A percentile compares a stretch with the other conserved stretches of the same genome.
Evolutionary conservation across 768 basidiomycete species (phyloP).

Genomic region (Mycena maculata): DNA sequence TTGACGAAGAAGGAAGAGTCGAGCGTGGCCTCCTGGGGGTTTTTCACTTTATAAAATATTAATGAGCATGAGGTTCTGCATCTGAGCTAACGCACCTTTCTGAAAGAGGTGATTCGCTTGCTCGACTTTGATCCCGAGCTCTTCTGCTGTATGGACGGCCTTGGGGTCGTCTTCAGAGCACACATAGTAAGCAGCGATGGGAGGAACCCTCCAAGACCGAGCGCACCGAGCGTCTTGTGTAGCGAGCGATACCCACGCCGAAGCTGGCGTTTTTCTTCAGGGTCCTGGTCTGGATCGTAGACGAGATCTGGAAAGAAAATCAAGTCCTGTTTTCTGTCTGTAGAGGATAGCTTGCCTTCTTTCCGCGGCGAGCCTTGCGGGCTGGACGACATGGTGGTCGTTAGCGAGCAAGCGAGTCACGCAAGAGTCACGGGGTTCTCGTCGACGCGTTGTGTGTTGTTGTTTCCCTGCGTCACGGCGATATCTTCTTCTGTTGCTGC

Average conservation of each 20-base stretch:
- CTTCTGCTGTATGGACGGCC: slow-evolving; percentile 60
- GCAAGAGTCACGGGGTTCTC: background rate
- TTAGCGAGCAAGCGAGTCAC: background rate
- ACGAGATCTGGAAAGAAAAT: background rate
- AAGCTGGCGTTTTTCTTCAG: slow-evolving; percentile 11
- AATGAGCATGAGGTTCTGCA: background rate
- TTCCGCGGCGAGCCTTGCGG: slow-evolving; percentile 6
- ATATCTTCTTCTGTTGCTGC: no score
- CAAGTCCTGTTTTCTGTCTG: background rate
- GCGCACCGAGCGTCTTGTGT: slow-evolving; percentile 11
- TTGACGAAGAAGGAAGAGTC: slow-evolving; percentile 86
- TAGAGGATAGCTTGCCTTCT: background rate
- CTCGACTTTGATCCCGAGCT: slow-evolving; percentile 65
- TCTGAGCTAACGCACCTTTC: slow-evolving; percentile 56
- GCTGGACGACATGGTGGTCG: background rate
- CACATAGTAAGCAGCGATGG: background rate
- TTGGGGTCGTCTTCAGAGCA: background rate
- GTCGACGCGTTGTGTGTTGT: background rate
- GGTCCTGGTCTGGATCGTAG: slow-evolving; percentile 25
- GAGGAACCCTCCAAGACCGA: background rate
- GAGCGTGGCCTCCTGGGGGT: slow-evolving; percentile 87
- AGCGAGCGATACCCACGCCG: slow-evolving; percentile 14
- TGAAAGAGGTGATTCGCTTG: slow-evolving; percentile 70
- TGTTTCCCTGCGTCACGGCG: background rate
- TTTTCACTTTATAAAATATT: slow-evolving; percentile 63